A percentile compares a stretch with the other conserved stretches of the same genome.
Evolutionary conservation across 164 flowering plant genomes (phyloP).

Genomic region (Hamamelis virginiana): DNA sequence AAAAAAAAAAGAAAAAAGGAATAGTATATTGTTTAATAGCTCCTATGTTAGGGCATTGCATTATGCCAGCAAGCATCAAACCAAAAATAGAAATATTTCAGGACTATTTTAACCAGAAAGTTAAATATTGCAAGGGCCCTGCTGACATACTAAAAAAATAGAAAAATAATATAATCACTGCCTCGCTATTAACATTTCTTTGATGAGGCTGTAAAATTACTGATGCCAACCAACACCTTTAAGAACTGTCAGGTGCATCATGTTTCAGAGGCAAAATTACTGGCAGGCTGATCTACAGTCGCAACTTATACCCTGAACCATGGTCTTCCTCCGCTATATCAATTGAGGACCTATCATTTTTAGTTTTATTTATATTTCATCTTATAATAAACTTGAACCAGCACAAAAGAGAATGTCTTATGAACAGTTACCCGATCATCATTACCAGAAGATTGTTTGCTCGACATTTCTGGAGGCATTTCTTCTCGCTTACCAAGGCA

Average conservation of each 20-base stretch:
- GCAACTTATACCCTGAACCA: background rate
- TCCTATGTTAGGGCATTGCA: background rate
- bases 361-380: background rate
- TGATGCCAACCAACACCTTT: background rate
- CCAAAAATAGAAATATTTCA: no score
- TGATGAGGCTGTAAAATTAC: background rate
- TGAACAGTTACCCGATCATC: slow-evolving; percentile 37
- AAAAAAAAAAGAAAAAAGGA: background rate
- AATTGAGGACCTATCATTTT: background rate
- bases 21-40: background rate
- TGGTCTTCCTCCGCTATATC: background rate
- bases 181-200: background rate
- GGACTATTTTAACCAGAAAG: no score
- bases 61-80: background rate
- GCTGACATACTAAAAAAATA: background rate
- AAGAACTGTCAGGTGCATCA: background rate
- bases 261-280: background rate
- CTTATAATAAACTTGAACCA: background rate
- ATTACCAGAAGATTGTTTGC: slow-evolving; percentile 25
- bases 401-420: slow-evolving; percentile 1
- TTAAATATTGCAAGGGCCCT: background rate
- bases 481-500: slow-evolving; percentile 81
- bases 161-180: background rate
- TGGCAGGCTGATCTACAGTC: no score
- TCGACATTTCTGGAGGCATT: slow-evolving; percentile 22